Conservation (phyloP, 305 asterid genomes). For the Fraxinus sp. region DNA sequence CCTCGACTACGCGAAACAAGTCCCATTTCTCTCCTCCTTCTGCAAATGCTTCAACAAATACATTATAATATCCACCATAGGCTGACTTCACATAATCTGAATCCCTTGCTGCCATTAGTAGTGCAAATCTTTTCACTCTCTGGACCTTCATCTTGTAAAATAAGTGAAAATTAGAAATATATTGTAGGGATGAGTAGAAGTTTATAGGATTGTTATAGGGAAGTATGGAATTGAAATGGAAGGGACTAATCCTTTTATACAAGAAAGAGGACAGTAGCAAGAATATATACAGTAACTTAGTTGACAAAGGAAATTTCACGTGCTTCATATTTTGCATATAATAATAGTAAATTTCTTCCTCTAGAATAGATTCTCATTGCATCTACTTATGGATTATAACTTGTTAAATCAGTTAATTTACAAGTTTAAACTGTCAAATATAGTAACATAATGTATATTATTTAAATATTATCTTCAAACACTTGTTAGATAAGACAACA, state of each 20-base stretch:
- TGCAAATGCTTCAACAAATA: conserved; percentile 56
- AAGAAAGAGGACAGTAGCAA: conserved; percentile 1
- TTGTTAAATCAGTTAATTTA: not conserved
- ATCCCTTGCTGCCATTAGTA: conserved; percentile 57
- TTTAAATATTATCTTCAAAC: not conserved
- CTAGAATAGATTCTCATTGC: not conserved
- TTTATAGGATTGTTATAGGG: not conserved
- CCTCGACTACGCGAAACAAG: conserved; percentile 58
- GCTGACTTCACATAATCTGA: conserved; percentile 60
- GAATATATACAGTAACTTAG: not conserved
- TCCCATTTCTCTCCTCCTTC: conserved; percentile 74
- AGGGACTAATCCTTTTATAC: conserved; percentile 6
- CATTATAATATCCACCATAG: conserved; percentile 65
- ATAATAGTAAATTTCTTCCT: not conserved
- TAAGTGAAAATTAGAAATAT: not conserved
- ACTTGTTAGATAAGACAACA: not conserved
- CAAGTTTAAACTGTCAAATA: not conserved
- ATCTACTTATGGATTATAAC: no score
- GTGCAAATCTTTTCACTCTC: conserved; percentile 47
- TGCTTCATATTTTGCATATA: not conserved
- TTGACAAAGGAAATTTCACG: not conserved
- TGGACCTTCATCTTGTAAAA: conserved; percentile 33
- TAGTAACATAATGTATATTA: not conserved
- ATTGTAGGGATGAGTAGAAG: not conserved
- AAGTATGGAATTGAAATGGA: not conserved